Evolutionary conservation across 1,284 basidiomycete genomes (phyloP).

Genomic region (Leccinum subfulvum): DNA sequence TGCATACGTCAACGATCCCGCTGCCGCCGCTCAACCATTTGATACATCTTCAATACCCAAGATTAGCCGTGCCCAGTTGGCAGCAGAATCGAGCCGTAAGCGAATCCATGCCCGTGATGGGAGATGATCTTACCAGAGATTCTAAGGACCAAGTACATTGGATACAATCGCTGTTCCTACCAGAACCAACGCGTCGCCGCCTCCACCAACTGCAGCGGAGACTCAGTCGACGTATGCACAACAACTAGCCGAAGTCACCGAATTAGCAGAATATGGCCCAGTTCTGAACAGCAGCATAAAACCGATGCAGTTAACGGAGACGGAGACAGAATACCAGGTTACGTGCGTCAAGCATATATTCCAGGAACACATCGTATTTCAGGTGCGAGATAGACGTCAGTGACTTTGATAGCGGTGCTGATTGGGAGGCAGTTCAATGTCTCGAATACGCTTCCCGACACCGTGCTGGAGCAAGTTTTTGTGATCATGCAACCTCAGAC

Average conservation of each 20-base stretch:
- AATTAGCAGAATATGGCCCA: slow-evolving; percentile 83
- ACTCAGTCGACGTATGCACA: slow-evolving; percentile 83
- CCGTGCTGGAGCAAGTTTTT: slow-evolving; percentile 93
- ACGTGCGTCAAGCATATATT: slow-evolving; percentile 97
- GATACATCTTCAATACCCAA: slow-evolving; percentile 83
- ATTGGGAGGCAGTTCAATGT: slow-evolving; percentile 79
- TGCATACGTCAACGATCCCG: slow-evolving; percentile 83
- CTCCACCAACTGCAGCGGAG: slow-evolving; percentile 75
- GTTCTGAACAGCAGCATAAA: slow-evolving; percentile 86
- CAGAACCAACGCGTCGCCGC: slow-evolving; percentile 60
- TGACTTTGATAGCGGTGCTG: slow-evolving; percentile 1
- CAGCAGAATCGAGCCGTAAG: slow-evolving; percentile 82
- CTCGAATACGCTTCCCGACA: slow-evolving; percentile 98
- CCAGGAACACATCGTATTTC: slow-evolving; percentile 95
- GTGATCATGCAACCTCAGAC: slow-evolving; percentile 85
- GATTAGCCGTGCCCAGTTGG: slow-evolving; percentile 86
- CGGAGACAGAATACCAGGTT: slow-evolving; percentile 98
- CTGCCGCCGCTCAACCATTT: slow-evolving; percentile 68
- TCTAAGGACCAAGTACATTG: slow-evolving; percentile 73
- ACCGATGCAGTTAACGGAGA: slow-evolving; percentile 87
- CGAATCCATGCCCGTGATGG: slow-evolving; percentile 18
- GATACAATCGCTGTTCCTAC: slow-evolving; percentile 78
- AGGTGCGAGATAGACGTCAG: slow-evolving; percentile 46
- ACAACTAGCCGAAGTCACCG: slow-evolving; percentile 84
- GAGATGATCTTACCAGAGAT: slow-evolving; percentile 5